phyloP scores from a whole-genome alignment of 1,284 basidiomycete species.

The Leccinum angustisporum region DNA sequence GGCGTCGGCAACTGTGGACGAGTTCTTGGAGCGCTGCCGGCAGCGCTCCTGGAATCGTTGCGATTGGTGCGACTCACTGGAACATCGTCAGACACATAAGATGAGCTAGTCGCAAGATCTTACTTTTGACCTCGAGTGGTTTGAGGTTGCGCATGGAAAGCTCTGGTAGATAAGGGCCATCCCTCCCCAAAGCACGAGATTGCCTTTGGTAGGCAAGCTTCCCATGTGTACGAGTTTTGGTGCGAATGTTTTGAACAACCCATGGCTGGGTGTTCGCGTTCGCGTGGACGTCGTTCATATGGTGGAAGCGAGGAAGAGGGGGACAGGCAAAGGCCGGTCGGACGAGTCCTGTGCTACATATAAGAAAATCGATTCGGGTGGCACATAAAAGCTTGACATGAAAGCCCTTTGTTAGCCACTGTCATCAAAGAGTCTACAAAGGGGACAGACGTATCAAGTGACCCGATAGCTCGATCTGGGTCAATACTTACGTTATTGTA shows the following conservation, averaged over 20 bases:
- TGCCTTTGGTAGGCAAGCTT: background rate
- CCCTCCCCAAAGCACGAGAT: background rate
- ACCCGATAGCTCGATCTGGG: background rate
- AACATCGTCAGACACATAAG: background rate
- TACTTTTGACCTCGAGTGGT: background rate
- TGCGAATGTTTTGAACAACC: background rate
- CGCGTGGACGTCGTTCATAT: background rate
- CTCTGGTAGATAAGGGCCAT: background rate
- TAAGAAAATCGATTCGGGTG: background rate
- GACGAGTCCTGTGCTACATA: background rate
- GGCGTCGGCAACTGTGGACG: background rate
- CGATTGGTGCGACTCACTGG: background rate
- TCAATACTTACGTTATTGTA: background rate
- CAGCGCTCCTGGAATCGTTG: background rate
- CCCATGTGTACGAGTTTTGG: background rate
- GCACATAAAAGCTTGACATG: background rate
- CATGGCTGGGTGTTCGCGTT: background rate
- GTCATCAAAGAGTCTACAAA: background rate
- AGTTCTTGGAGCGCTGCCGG: background rate
- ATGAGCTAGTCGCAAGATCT: background rate
- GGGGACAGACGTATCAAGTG: background rate
- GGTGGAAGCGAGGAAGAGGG: background rate
- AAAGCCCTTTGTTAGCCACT: background rate
- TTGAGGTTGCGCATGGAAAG: background rate
- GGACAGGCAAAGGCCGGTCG: background rate